A percentile compares a stretch with the other conserved stretches of the same genome.
These are phyloP conservation scores for Trichoderma asperellum DNA, from an alignment of 2,329 filamentous ascomycete genomes.

Conservation along the genomic window DNA sequence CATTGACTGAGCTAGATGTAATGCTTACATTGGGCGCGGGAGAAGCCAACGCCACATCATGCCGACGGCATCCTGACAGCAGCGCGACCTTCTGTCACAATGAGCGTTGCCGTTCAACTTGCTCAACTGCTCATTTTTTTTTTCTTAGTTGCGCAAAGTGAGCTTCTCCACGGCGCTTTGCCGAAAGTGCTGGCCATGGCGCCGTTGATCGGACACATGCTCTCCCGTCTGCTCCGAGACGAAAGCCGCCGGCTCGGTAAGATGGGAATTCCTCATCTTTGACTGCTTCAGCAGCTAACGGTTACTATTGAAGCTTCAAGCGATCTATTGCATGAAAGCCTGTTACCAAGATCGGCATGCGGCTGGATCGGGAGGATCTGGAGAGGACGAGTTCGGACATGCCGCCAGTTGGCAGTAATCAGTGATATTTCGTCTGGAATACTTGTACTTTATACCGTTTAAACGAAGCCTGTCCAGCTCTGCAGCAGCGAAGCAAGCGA, in stretches of 20 bases:
- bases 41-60: constrained; percentile 14
- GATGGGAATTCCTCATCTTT: neutral
- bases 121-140: neutral
- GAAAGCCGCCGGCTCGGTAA: constrained; percentile 2
- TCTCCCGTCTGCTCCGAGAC: neutral
- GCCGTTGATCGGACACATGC: neutral
- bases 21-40: constrained; percentile 21
- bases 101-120: neutral
- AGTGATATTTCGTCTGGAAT: neutral
- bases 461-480: neutral
- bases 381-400: neutral
- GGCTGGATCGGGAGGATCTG: constrained; percentile 3
- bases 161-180: neutral
- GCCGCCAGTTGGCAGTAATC: neutral
- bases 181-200: neutral
- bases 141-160: neutral
- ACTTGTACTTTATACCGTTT: neutral
- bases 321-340: neutral
- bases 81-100: neutral
- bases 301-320: neutral
- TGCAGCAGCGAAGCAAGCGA: neutral
- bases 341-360: constrained; percentile 5
- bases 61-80: neutral
- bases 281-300: neutral
- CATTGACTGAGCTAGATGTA: neutral